Conservation (phyloP, 2,329 filamentous ascomycete genomes). For the Sclerotinia glacialis region DNA sequence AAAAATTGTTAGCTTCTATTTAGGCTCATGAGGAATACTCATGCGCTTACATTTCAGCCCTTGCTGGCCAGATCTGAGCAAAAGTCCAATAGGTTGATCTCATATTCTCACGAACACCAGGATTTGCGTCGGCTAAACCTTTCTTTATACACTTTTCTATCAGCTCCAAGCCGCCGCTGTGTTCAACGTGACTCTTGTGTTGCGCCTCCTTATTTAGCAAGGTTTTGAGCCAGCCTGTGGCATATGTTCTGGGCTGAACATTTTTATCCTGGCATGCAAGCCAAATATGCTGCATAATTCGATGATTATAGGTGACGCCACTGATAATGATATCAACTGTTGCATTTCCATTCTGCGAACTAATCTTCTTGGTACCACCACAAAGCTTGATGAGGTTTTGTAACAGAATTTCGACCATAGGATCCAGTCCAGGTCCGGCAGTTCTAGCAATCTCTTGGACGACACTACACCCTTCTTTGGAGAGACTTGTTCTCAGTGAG, state of each 20-base stretch:
- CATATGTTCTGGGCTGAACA: constrained; percentile 76
- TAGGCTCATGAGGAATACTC: background rate
- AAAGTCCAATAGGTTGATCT: constrained; percentile 86
- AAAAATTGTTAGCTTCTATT: constrained; percentile 28
- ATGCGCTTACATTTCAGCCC: constrained; percentile 65
- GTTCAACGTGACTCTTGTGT: constrained; percentile 81
- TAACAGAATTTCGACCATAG: constrained; percentile 85
- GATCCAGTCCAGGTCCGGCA: constrained; percentile 75
- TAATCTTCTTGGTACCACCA: constrained; percentile 88
- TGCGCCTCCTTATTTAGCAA: constrained; percentile 72
- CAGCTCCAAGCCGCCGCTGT: constrained; percentile 75
- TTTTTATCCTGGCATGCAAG: constrained; percentile 89
- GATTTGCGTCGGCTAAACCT: constrained; percentile 84
- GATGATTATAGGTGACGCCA: constrained; percentile 73
- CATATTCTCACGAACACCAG: constrained; percentile 82
- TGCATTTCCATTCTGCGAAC: constrained; percentile 75
- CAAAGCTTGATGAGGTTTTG: constrained; percentile 88
- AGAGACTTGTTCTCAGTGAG: constrained; percentile 85
- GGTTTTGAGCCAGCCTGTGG: constrained; percentile 79
- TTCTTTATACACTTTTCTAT: constrained; percentile 88
- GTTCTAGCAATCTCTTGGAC: constrained; percentile 80
- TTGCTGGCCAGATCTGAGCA: constrained; percentile 70
- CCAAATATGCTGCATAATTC: constrained; percentile 83
- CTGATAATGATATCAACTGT: constrained; percentile 80
- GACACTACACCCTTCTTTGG: constrained; percentile 78